These are phyloP conservation scores for Boletus huronensis DNA, from an alignment of 768 basidiomycete genomes.

Conservation along the genomic window DNA sequence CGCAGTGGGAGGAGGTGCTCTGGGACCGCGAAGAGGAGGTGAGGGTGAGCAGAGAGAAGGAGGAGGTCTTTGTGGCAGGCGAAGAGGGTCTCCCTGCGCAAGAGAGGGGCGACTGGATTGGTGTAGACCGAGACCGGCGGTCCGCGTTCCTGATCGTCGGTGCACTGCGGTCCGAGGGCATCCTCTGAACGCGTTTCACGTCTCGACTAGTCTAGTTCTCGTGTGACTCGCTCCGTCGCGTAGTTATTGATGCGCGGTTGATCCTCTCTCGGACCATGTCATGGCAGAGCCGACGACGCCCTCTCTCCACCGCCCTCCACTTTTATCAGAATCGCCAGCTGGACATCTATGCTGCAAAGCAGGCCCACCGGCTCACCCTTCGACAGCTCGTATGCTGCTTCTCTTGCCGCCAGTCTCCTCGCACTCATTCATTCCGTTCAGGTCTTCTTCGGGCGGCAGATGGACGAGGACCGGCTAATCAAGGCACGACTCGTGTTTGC, in stretches of 20 bases:
- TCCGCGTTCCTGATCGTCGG: constrained; percentile 80
- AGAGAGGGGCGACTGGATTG: constrained; percentile 67
- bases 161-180: constrained; percentile 67
- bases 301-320: constrained; percentile 44
- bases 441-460: constrained; percentile 85
- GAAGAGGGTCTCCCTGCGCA: constrained; percentile 50
- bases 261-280: too few relatives aligned
- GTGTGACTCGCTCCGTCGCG: constrained; percentile 18
- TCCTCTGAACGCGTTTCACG: constrained; percentile 34
- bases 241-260: too few relatives aligned
- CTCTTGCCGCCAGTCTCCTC: not conserved
- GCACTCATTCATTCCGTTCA: constrained; percentile 28
- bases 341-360: constrained; percentile 73
- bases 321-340: constrained; percentile 85
- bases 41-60: constrained; percentile 29
- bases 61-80: constrained; percentile 62
- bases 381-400: constrained; percentile 63
- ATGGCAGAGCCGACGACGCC: constrained; percentile 23
- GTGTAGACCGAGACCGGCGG: constrained; percentile 72
- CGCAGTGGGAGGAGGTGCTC: constrained; percentile 78
- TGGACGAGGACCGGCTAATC: constrained; percentile 74
- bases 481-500: constrained; percentile 43
- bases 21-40: constrained; percentile 71
- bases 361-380: constrained; percentile 68
- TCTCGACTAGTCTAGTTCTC: not conserved